phyloP scores from a whole-genome alignment of 441 rosid genomes.

The Kokia cookei region DNA sequence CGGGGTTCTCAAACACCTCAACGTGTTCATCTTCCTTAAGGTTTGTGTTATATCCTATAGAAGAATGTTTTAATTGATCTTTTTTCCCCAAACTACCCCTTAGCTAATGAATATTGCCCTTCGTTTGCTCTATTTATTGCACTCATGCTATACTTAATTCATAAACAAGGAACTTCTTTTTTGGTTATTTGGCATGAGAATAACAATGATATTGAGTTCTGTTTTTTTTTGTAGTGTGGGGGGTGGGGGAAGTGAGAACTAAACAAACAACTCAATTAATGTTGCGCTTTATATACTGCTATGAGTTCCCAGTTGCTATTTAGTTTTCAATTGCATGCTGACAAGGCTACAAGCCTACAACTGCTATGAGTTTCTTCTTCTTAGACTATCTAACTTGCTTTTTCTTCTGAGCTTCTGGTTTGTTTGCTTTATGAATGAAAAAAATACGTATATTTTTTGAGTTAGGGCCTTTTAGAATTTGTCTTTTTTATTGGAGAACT shows the following conservation, averaged over 20 bases:
- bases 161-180: background rate
- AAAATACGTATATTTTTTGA: background rate
- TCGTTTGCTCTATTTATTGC: background rate
- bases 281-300: background rate
- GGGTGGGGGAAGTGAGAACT: background rate
- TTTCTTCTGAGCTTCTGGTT: background rate
- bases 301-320: background rate
- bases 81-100: background rate
- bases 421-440: background rate
- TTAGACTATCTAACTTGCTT: background rate
- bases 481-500: background rate
- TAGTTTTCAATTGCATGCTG: background rate
- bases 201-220: background rate
- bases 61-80: background rate
- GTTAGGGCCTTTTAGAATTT: background rate
- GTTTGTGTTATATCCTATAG: conserved; percentile 15
- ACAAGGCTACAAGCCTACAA: background rate
- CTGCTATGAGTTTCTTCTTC: background rate
- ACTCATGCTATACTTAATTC: background rate
- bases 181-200: background rate
- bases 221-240: background rate
- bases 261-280: background rate
- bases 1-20: conserved; percentile 44
- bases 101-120: background rate
- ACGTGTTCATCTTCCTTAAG: conserved; percentile 42